Evolutionary conservation across 176 grass and related monocot genomes (phyloP).

Genomic region (Zizania latifolia): DNA sequence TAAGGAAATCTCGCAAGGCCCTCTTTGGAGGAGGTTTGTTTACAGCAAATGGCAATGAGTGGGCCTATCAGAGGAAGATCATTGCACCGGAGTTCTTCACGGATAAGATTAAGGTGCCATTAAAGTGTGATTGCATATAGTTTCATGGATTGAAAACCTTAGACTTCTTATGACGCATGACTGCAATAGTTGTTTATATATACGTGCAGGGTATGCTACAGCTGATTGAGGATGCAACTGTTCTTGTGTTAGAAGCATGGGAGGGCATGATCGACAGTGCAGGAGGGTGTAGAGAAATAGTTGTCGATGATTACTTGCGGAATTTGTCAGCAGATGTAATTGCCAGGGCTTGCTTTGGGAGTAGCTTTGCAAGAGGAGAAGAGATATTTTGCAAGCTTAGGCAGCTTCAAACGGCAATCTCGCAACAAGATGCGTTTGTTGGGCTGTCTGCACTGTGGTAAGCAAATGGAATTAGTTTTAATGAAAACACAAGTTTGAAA

Average conservation of each 20-base stretch:
- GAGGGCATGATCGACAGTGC: constrained; percentile 33
- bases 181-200: background rate
- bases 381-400: constrained; percentile 63
- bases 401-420: constrained; percentile 45
- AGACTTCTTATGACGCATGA: background rate
- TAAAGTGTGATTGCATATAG: background rate
- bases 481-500: constrained; percentile 17
- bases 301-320: constrained; percentile 51
- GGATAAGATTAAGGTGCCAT: constrained; percentile 68
- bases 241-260: constrained; percentile 47
- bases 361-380: constrained; percentile 58
- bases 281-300: constrained; percentile 49
- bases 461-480: constrained; percentile 25
- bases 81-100: constrained; percentile 66
- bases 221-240: constrained; percentile 46
- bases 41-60: constrained; percentile 42
- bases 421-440: constrained; percentile 26
- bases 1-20: constrained; percentile 51
- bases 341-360: constrained; percentile 64
- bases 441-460: constrained; percentile 38
- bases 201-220: constrained; percentile 57
- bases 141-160: constrained; percentile 23
- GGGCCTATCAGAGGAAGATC: constrained; percentile 64
- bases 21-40: constrained; percentile 59
- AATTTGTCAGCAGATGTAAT: constrained; percentile 63